These are phyloP conservation scores for Umbelopsis sp. DNA, from an alignment of 192 early-diverging fungal species.

Conservation along the genomic window DNA sequence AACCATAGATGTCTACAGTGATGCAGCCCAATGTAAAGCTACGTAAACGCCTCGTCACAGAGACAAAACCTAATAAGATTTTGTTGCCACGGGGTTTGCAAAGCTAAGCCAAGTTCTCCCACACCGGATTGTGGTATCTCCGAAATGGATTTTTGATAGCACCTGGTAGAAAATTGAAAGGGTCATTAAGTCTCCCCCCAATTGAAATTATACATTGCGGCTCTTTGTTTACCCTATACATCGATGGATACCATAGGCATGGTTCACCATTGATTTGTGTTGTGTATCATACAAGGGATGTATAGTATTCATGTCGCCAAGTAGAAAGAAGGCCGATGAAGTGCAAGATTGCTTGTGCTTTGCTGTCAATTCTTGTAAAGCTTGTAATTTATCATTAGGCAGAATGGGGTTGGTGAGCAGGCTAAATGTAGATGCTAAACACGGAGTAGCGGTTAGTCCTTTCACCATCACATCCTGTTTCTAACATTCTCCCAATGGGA, in stretches of 20 bases:
- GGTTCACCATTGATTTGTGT: background rate
- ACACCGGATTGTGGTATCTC: background rate
- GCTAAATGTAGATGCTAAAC: background rate
- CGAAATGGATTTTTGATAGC: slow-evolving; percentile 17
- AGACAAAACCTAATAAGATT: slow-evolving; percentile 20
- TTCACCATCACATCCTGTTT: background rate
- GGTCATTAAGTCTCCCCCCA: no score
- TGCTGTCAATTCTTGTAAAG: background rate
- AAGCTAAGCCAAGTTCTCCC: background rate
- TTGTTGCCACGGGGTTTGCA: slow-evolving; percentile 25
- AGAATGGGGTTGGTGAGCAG: background rate
- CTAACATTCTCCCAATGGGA: background rate
- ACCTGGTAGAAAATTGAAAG: background rate
- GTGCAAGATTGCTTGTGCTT: background rate
- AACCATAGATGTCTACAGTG: background rate
- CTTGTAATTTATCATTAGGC: slow-evolving; percentile 7
- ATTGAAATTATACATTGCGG: no score
- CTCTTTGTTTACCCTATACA: background rate
- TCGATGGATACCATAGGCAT: slow-evolving; percentile 16
- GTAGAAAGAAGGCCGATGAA: background rate
- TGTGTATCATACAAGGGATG: slow-evolving; percentile 15
- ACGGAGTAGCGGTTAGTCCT: background rate
- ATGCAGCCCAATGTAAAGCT: background rate
- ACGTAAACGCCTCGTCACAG: background rate
- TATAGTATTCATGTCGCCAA: slow-evolving; percentile 18